phyloP scores from a whole-genome alignment of 2,329 filamentous ascomycete genomes.

The Fusarium metavorans region DNA sequence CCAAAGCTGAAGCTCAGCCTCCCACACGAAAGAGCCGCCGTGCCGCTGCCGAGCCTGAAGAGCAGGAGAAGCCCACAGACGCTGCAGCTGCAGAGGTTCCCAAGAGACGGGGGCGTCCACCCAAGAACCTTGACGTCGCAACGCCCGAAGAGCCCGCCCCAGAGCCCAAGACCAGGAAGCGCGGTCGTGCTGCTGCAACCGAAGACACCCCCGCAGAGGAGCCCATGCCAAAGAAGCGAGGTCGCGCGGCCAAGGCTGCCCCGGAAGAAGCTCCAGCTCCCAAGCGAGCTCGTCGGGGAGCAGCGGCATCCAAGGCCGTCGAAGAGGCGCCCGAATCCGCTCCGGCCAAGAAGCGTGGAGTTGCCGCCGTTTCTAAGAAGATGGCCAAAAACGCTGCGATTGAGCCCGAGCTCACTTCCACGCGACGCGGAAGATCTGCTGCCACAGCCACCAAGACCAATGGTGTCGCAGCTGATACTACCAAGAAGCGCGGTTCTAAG shows the following conservation, averaged over 20 bases:
- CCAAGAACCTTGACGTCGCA: slow-evolving; percentile 13
- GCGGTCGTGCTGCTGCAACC: slow-evolving; percentile 26
- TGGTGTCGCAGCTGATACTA: background rate
- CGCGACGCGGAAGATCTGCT: slow-evolving; percentile 22
- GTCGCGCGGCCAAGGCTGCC: slow-evolving; percentile 17
- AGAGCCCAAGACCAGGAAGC: slow-evolving; percentile 31
- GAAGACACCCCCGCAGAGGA: slow-evolving; percentile 7
- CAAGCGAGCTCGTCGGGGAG: slow-evolving; percentile 15
- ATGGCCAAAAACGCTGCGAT: slow-evolving; percentile 6
- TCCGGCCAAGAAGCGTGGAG: slow-evolving; percentile 23
- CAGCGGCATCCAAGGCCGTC: slow-evolving; percentile 10
- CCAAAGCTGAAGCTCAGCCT: slow-evolving; percentile 7
- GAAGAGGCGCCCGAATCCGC: slow-evolving; percentile 14
- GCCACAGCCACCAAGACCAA: slow-evolving; percentile 1
- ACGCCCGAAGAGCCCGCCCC: background rate
- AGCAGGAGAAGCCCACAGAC: background rate
- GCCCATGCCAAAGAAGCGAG: slow-evolving; percentile 25
- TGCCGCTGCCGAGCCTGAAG: slow-evolving; percentile 16
- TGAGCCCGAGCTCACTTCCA: slow-evolving; percentile 19
- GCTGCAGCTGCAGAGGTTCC: slow-evolving; percentile 2
- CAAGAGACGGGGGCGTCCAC: slow-evolving; percentile 40
- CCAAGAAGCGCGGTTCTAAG: slow-evolving; percentile 36
- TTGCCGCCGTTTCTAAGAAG: slow-evolving; percentile 12
- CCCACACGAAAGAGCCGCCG: slow-evolving; percentile 21
- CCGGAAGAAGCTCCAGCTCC: slow-evolving; percentile 10